Evolutionary conservation across 2,329 filamentous ascomycete species (phyloP).

Genomic region (Sporothrix curviconia): DNA sequence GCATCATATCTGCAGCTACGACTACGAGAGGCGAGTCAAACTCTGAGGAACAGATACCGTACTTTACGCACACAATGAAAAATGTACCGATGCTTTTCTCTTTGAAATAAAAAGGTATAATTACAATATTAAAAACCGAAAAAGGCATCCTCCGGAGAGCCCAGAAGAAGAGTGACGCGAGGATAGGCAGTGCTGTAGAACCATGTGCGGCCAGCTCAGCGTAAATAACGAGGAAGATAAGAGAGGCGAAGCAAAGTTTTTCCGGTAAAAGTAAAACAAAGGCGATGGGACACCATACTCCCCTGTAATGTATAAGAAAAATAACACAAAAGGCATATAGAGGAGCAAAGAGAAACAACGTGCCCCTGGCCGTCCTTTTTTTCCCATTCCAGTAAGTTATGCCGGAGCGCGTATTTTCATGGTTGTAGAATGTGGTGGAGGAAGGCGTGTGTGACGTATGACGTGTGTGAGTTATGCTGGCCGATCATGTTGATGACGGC

Average conservation of each 20-base stretch:
- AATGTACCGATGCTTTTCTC: not conserved
- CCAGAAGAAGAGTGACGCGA: not conserved
- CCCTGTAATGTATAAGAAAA: not conserved
- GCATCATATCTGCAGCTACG: not conserved
- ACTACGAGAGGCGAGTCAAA: not conserved
- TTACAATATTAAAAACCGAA: not conserved
- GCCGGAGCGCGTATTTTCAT: not conserved
- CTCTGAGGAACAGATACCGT: no score
- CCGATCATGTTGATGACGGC: slow-evolving; percentile 1
- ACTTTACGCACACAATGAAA: no score
- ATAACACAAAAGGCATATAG: no score
- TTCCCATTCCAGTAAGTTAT: no score
- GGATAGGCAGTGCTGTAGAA: no score
- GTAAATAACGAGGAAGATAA: no score
- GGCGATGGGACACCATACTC: not conserved
- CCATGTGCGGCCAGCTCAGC: no score
- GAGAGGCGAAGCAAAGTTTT: no score
- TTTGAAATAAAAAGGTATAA: not conserved
- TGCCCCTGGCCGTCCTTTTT: not conserved
- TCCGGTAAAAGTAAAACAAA: not conserved
- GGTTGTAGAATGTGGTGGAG: not conserved
- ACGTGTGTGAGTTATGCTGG: not conserved
- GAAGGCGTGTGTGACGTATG: not conserved
- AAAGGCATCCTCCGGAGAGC: not conserved
- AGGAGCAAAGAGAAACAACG: not conserved